A percentile compares a stretch with the other conserved stretches of the same genome.
These are phyloP conservation scores for Phytophthora sansomeana DNA, from an alignment of 352 stramenopile genomes.

Conservation along the genomic window DNA sequence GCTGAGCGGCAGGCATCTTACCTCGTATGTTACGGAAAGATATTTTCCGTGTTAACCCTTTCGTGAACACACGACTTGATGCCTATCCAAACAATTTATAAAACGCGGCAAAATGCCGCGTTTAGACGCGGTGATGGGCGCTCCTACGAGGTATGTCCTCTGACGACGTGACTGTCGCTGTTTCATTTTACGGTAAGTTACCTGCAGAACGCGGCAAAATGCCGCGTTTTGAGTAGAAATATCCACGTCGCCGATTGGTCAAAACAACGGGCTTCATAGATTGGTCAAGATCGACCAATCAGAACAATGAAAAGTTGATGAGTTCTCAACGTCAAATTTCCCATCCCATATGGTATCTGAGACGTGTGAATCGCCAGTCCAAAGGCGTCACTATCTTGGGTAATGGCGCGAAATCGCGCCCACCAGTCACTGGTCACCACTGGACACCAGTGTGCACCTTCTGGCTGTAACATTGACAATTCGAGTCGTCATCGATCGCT, in stretches of 20 bases:
- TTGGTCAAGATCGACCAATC: conserved; percentile 10
- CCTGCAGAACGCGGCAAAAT: conserved; percentile 1
- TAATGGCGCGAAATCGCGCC: too few relatives aligned
- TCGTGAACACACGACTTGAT: neutral
- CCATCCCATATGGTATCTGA: conserved; percentile 1
- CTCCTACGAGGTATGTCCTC: neutral
- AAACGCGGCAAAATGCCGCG: conserved; percentile 11
- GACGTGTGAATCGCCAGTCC: neutral
- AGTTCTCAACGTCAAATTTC: neutral
- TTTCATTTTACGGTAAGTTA: conserved; percentile 6
- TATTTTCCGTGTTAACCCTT: too few relatives aligned
- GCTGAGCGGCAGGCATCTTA: too few relatives aligned
- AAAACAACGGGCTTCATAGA: conserved; percentile 1
- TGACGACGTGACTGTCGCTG: neutral
- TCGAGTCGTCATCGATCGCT: too few relatives aligned
- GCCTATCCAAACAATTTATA: neutral
- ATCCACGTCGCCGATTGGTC: conserved; percentile 7
- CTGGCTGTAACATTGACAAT: too few relatives aligned
- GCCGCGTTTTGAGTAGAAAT: neutral
- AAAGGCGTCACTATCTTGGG: too few relatives aligned
- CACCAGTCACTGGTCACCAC: too few relatives aligned
- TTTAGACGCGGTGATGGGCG: conserved; percentile 9
- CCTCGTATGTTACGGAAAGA: too few relatives aligned
- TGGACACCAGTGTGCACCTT: too few relatives aligned
- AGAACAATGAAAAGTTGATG: conserved; percentile 1